Evolutionary conservation across 129 eudicot genomes (phyloP), one percentile per base, ranked within the genome.

Genomic region (Artemisia tridentata): DNA sequence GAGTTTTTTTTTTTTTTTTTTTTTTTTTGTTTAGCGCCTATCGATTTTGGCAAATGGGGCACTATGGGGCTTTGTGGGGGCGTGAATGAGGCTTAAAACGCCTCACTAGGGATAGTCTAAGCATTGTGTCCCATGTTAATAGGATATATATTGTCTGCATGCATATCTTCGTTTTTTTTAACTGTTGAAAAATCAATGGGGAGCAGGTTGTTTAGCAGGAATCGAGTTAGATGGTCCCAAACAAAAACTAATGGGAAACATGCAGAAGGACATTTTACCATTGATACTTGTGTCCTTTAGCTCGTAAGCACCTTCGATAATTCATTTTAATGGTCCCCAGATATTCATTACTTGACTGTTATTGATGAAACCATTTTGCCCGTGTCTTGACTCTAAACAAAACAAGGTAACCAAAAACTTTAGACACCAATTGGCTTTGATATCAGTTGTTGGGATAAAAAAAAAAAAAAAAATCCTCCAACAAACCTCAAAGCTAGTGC

Each of bases 231-330:
- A 73, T 62, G 77, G 77, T 72, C 69, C 77, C 77, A 18, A 67
- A 50, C 21, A 27, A 17, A 48, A 38, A 31, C 53, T 31, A 72
- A 62, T 48, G 69, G 46, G 31, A 72, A 27, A 20, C 72, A 50
- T 34, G 41, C 41, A 34, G 6, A 50, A 67, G 43, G 66, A 41
- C 56, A 17, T 57, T 41, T 13, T 59, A 63, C 47, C 52, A 73
- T 63, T 63, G 62, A 63, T 49, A 49, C 71, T 31, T 63, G 43
- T 63, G 78, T 62, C 63, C 78, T 73, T 73, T 73, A 49, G 77
- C 60, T 49, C 10, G 12, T 73, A 73, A 73, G 50, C 53, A 0
- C 7, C n/a, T 63, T 73, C 34, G 18, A 61, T 29, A 29, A 34
- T 34, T 34, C 43, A 34, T 34, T 0, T 34, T 6, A 34, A 34